Evolutionary conservation across 225 moss, liverwort and hornwort genomes (phyloP).

Genomic region (Bryoerythrophyllum caledonicum): DNA sequence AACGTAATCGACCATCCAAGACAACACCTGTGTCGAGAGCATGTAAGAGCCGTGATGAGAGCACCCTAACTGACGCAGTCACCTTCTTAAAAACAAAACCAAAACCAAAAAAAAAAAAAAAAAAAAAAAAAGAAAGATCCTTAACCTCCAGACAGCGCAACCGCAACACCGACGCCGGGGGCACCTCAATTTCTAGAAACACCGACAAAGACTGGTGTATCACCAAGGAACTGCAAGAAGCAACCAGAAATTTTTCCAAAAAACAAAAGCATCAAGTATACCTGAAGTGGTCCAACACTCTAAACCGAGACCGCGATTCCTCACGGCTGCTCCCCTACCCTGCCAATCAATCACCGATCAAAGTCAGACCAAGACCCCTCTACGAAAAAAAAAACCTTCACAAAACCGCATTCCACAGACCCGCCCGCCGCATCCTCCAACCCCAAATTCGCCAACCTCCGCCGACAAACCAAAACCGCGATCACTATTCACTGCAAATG

Average conservation of each 20-base stretch:
- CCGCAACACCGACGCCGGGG: not conserved
- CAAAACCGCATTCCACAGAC: not conserved
- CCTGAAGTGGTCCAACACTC: not conserved
- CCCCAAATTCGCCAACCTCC: slow-evolving; percentile 5
- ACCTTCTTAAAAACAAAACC: no score
- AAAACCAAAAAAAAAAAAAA: not conserved
- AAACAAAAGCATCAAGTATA: not conserved
- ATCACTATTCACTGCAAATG: not conserved
- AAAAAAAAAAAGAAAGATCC: not conserved
- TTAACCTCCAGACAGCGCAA: not conserved
- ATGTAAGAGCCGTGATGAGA: no score
- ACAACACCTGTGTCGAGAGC: not conserved
- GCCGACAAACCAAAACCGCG: not conserved
- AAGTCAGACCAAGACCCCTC: not conserved
- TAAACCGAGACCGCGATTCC: not conserved
- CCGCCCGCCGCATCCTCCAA: not conserved
- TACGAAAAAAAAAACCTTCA: not conserved
- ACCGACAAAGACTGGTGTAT: not conserved
- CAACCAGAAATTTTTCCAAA: no score
- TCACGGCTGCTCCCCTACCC: not conserved
- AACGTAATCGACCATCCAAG: not conserved
- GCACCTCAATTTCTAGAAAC: not conserved
- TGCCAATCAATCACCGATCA: slow-evolving; percentile 15
- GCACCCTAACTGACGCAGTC: not conserved
- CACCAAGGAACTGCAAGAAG: not conserved